Percentiles rank a stretch among this genome's conserved stretches.
These are phyloP conservation scores for Taphrina flavorubra DNA, from an alignment of 1,139 yeast species.

Conservation along the genomic window DNA sequence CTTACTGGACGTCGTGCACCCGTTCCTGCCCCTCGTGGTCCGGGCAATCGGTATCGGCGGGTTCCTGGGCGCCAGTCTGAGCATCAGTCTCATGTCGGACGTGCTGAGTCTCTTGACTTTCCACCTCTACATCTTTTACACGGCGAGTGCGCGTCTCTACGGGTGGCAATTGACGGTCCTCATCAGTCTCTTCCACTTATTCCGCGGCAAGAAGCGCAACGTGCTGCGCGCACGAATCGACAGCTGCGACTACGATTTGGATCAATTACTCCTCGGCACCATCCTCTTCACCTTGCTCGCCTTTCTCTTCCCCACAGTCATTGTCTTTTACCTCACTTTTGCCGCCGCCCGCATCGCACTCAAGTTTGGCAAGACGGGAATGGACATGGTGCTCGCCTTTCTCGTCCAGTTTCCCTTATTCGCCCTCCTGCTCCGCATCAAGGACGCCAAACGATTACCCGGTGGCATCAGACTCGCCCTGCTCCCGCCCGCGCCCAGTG, in stretches of 20 bases:
- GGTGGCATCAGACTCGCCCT: constrained; percentile 54
- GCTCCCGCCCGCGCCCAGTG: neutral
- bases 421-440: constrained; percentile 74
- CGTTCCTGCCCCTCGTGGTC: constrained; percentile 51
- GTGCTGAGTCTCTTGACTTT: constrained; percentile 65
- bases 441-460: constrained; percentile 85
- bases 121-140: constrained; percentile 77
- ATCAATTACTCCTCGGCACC: constrained; percentile 87
- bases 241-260: constrained; percentile 78
- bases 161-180: constrained; percentile 73
- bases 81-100: constrained; percentile 72
- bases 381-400: constrained; percentile 68
- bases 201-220: constrained; percentile 88
- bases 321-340: constrained; percentile 81
- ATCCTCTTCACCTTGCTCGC: constrained; percentile 78
- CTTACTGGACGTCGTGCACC: constrained; percentile 48
- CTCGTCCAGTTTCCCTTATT: constrained; percentile 87
- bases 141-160: constrained; percentile 78
- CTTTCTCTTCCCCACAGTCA: constrained; percentile 81
- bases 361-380: constrained; percentile 58
- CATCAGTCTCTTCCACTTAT: constrained; percentile 77
- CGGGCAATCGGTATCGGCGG: constrained; percentile 56
- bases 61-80: constrained; percentile 63
- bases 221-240: constrained; percentile 84
- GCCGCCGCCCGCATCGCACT: constrained; percentile 64